Conservation (phyloP, 495 filamentous ascomycete species). For the Pyrenopolyporus hunteri region DNA sequence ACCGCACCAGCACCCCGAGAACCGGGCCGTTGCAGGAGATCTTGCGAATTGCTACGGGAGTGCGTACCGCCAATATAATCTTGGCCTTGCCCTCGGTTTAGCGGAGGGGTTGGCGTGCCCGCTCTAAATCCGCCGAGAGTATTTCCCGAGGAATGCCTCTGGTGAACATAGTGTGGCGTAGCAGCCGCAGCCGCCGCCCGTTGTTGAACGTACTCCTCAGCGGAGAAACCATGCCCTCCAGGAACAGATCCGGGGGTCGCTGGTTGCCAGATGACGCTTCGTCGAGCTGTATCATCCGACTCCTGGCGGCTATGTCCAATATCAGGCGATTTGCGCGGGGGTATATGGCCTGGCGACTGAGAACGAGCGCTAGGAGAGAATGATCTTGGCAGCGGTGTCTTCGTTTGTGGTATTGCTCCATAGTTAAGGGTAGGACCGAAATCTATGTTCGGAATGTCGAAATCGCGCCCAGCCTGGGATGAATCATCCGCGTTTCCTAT, state of each 20-base stretch:
- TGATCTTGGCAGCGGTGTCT: constrained; percentile 40
- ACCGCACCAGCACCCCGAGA: constrained; percentile 42
- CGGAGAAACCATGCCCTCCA: constrained; percentile 51
- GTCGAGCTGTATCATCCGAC: constrained; percentile 57
- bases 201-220: constrained; percentile 90
- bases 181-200: constrained; percentile 63
- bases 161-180: constrained; percentile 58
- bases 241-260: constrained; percentile 55
- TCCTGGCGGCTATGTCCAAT: constrained; percentile 49
- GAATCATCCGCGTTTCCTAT: constrained; percentile 65
- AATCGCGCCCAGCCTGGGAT: constrained; percentile 21
- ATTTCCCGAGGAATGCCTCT: constrained; percentile 64
- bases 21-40: constrained; percentile 45
- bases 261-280: constrained; percentile 82
- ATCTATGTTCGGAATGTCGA: constrained; percentile 76
- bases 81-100: constrained; percentile 34
- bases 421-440: constrained; percentile 87
- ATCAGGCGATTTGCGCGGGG: constrained; percentile 49
- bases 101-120: constrained; percentile 52
- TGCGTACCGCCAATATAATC: constrained; percentile 44
- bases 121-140: constrained; percentile 53
- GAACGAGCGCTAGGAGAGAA: constrained; percentile 50
- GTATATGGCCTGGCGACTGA: constrained; percentile 48
- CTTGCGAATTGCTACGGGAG: constrained; percentile 53
- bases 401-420: constrained; percentile 41